phyloP scores from a whole-genome alignment of 192 early-diverging fungal species.

The Oehlia diaphana region DNA sequence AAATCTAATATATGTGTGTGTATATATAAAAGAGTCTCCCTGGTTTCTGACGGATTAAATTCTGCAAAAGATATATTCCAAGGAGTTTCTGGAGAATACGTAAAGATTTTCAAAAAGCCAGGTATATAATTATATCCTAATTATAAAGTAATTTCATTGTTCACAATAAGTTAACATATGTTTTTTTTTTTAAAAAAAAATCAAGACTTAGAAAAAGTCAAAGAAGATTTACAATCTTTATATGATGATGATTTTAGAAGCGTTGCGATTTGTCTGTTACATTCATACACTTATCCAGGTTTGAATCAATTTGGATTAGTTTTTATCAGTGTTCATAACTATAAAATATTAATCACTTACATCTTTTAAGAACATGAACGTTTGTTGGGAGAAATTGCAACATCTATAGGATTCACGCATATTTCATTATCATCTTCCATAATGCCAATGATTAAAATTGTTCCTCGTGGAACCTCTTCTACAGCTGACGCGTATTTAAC shows the following conservation, averaged over 20 bases:
- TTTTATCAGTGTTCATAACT: conserved; percentile 5
- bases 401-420: conserved; percentile 79
- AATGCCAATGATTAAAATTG: conserved; percentile 94
- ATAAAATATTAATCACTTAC: neutral
- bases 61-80: conserved; percentile 45
- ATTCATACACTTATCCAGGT: conserved; percentile 88
- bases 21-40: conserved; percentile 57
- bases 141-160: neutral
- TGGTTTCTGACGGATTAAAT: conserved; percentile 71
- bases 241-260: conserved; percentile 77
- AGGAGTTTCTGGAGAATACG: conserved; percentile 87
- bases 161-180: neutral
- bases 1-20: too few relatives aligned
- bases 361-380: conserved; percentile 68
- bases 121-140: conserved; percentile 38
- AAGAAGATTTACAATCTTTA: conserved; percentile 58
- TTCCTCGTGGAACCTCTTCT: conserved; percentile 88
- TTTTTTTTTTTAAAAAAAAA: neutral
- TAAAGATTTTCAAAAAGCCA: conserved; percentile 67
- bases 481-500: conserved; percentile 94
- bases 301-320: neutral
- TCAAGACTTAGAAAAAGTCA: conserved; percentile 60
- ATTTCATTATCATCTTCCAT: conserved; percentile 79
- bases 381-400: conserved; percentile 63
- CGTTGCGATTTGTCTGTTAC: conserved; percentile 91